Evolutionary conservation across 2,329 filamentous ascomycete species (phyloP).

Genomic region (Hypoxylon sp.): DNA sequence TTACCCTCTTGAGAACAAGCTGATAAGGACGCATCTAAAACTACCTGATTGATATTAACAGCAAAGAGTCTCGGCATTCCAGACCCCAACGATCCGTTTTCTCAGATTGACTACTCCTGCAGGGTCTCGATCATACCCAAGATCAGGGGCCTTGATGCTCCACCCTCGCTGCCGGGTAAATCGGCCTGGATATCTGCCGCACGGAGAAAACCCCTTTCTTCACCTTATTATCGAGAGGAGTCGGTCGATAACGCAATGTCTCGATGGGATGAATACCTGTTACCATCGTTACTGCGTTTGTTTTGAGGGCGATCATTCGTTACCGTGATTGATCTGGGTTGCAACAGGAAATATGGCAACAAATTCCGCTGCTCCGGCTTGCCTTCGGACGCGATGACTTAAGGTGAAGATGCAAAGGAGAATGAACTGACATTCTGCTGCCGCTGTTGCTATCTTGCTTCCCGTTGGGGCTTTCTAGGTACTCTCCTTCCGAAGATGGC

Average conservation of each 20-base stretch:
- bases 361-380: slow-evolving; percentile 17
- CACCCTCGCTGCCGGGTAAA: slow-evolving; percentile 29
- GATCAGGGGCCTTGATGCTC: slow-evolving; percentile 12
- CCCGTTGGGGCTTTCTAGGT: slow-evolving; percentile 7
- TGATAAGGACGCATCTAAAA: too few species aligned
- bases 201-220: slow-evolving; percentile 5
- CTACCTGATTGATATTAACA: too few species aligned
- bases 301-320: too few species aligned
- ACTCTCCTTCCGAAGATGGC: slow-evolving; percentile 32
- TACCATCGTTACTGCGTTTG: too few species aligned
- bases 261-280: slow-evolving; percentile 6
- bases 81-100: slow-evolving; percentile 28
- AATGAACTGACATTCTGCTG: too few species aligned
- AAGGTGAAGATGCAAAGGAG: slow-evolving; percentile 5
- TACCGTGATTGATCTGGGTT: slow-evolving; percentile 15
- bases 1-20: slow-evolving; percentile 12
- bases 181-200: slow-evolving; percentile 16
- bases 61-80: slow-evolving; percentile 33
- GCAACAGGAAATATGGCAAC: slow-evolving; percentile 15
- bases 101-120: slow-evolving; percentile 28
- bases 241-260: slow-evolving; percentile 7
- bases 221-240: slow-evolving; percentile 10
- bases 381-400: slow-evolving; percentile 7
- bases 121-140: slow-evolving; percentile 25
- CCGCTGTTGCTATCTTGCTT: slow-evolving; percentile 24